Evolutionary conservation across 805 yeast species (phyloP).

Genomic region (Lipomyces starkeyi): DNA sequence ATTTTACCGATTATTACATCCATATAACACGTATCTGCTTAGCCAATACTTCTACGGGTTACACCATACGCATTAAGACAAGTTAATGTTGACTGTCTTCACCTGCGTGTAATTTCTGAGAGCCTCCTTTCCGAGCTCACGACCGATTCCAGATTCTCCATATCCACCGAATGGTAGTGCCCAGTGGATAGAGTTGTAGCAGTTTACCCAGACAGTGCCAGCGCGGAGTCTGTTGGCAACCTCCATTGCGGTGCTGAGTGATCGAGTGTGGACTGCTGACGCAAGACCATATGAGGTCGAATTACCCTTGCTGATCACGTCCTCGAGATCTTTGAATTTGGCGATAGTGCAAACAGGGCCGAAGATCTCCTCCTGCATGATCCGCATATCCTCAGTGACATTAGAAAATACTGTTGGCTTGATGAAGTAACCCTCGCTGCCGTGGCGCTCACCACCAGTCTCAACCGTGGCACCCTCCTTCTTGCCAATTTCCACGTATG

Average conservation of each 20-base stretch:
- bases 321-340: slow-evolving; percentile 81
- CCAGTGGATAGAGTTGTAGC: slow-evolving; percentile 75
- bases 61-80: slow-evolving; percentile 44
- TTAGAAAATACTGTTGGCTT: slow-evolving; percentile 84
- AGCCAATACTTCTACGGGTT: too few species aligned
- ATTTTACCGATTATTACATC: too few species aligned
- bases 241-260: slow-evolving; percentile 72
- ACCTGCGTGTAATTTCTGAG: slow-evolving; percentile 71
- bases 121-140: slow-evolving; percentile 80
- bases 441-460: slow-evolving; percentile 81
- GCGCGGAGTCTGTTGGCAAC: slow-evolving; percentile 77
- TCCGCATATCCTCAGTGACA: slow-evolving; percentile 71
- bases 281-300: slow-evolving; percentile 84
- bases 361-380: slow-evolving; percentile 87
- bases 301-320: slow-evolving; percentile 77
- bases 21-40: too few species aligned
- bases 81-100: slow-evolving; percentile 78
- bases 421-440: slow-evolving; percentile 57
- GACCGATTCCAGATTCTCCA: slow-evolving; percentile 78
- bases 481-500: slow-evolving; percentile 75
- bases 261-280: slow-evolving; percentile 84
- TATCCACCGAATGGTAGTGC: slow-evolving; percentile 83
- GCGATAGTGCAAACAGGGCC: slow-evolving; percentile 89
- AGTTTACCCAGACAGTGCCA: slow-evolving; percentile 92
- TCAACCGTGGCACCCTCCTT: slow-evolving; percentile 82